Evolutionary conservation across 2,329 filamentous ascomycete species (phyloP), one percentile per base, ranked within the genome.

Genomic region (Aspergillus pseudoglaucus): DNA sequence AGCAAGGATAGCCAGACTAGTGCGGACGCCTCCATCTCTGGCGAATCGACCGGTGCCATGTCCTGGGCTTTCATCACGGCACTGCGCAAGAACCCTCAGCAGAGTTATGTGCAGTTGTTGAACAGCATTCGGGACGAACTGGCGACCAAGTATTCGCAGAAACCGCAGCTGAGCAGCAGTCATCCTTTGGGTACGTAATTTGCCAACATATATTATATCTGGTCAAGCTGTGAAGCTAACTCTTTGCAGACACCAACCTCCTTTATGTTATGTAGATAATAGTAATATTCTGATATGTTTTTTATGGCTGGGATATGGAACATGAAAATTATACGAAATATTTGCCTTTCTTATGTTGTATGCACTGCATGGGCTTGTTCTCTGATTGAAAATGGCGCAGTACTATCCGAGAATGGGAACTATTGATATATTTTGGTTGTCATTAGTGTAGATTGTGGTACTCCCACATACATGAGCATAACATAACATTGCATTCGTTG

Each of bases 1-100:
- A 94, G 88, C 74, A 96, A 95, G 71, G 93, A 98, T 65, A 82
- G 85, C 52, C 93, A 97, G 72, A 98, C 93, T 59, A 95, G 90
- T 50, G 87, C 89, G 71, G 93, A 98, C 68, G 90, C 93, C 10
- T 87, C 83, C 23, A 96, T 97, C 57, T 82, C 79, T 39, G 83
- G 88, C 48, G 80, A 96, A 72, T 91, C 93, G 30, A 98, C 93
- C 0, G 93, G 93, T 47, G 93, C 93, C 68, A 97, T 98, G 93
- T 95, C 90, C 3, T 96, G 87, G 83, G 93, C 93, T 2, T 98
- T 98, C 68, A 93, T 98, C 68, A 83, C 80, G 1, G 85, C 90
- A 17, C 79, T 97, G 62, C 90, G 87, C 76, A 89, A 90, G 75
- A 95, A 95, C 64, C 89, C 89, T 1, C 85, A 95, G 66, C 93